Percentiles rank a stretch among this genome's conserved stretches.
Evolutionary conservation across 176 grass and related monocot species (phyloP).

Genomic region (Paspalum notatum): DNA sequence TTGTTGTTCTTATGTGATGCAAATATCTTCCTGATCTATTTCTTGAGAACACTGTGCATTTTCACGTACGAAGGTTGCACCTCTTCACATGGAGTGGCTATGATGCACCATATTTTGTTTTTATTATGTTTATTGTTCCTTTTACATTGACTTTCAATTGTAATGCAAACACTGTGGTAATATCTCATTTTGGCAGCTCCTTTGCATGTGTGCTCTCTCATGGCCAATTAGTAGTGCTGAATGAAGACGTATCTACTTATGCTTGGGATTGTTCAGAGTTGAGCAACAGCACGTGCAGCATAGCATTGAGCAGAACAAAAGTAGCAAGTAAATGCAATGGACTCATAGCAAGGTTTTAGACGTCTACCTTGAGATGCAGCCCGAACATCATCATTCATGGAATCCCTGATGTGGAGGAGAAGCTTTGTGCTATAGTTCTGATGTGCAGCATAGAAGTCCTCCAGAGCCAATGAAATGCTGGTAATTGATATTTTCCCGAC

Average conservation of each 20-base stretch:
- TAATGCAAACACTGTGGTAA: not conserved
- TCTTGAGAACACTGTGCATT: not conserved
- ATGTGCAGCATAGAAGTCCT: constrained; percentile 59
- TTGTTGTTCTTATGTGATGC: constrained; percentile 5
- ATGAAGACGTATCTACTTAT: not conserved
- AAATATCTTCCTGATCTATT: constrained; percentile 12
- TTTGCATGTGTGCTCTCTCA: not conserved
- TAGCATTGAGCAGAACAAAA: not conserved
- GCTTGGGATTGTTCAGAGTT: not conserved
- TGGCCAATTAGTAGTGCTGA: not conserved
- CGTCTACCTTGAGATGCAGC: constrained; percentile 59
- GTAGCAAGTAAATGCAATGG: not conserved
- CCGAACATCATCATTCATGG: constrained; percentile 38
- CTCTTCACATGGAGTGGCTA: not conserved
- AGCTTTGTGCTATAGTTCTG: constrained; percentile 45
- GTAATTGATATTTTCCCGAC: constrained; percentile 52
- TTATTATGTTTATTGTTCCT: not conserved
- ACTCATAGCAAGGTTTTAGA: not conserved
- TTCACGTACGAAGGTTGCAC: not conserved
- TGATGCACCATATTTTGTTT: not conserved
- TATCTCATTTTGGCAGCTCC: not conserved
- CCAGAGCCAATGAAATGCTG: constrained; percentile 58
- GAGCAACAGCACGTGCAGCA: not conserved
- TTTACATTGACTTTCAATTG: not conserved
- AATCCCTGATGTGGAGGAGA: constrained; percentile 50